Base-by-base conservation (phyloP, 1,284 basidiomycete genomes). In the Ustanciosporium gigantosporum region DNA sequence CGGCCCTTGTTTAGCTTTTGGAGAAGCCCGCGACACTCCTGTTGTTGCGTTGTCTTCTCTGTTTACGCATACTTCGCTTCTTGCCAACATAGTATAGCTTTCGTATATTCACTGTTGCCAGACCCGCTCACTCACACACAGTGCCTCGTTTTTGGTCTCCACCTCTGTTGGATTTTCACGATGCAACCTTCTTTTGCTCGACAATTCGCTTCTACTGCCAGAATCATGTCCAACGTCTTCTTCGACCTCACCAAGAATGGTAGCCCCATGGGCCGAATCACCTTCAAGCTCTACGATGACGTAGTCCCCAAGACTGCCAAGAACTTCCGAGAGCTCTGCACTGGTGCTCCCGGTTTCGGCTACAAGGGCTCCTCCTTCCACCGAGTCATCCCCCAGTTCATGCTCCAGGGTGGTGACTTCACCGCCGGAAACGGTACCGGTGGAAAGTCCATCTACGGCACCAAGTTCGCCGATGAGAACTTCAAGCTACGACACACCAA, bases 361-460 rank as follows among this genome's bases (percentile, higher is more conserved):
- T 88, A 87, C 82, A 82, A 86, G 80, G 86, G 85, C 50, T 86
- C 84, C 37, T 81, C 80, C 55, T 87, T 87, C 83, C 86, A 65
- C 69, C 69, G 72, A 36, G 71, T 77, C 67, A 87, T 87, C 80
- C 84, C 85, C 79, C 80, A 84, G 77, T 87, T 87, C 79, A 87
- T 87, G 46, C 69, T 70, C 11, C 67, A 69, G 56, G 70, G 68
- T 41, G 77, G 77, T 64, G 77, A 78, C 70, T 78, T 77, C 68
- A 76, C 73, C 38, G 52, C 44, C 17, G 73, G 73, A 39, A 71
- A 77, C 58, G 77, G 77, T 36, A 71, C 69, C 34, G 77, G 77
- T 43, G 77, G 77, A 32, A 56, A 68, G 45, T 76, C 73, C 41
- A 76, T 78, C 65, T 76, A 74, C 68, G 74, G 74, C 44, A 43